Evolutionary conservation across 2,329 filamentous ascomycete genomes (phyloP).

Genomic region (Didymella arachidicola): DNA sequence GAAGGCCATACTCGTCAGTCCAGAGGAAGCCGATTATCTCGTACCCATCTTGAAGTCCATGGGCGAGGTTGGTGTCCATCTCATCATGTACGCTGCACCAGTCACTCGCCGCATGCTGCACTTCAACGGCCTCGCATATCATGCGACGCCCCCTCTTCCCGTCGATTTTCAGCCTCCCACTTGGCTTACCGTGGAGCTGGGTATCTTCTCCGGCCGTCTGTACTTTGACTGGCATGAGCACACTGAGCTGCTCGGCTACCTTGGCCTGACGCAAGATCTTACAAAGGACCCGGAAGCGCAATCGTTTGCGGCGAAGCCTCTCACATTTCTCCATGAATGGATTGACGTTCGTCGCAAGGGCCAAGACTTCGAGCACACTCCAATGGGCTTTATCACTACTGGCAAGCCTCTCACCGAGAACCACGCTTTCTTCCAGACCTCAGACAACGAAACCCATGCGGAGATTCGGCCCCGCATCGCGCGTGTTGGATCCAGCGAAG

Average conservation of each 20-base stretch:
- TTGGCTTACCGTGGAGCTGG: conserved; percentile 67
- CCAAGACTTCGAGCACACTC: conserved; percentile 66
- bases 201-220: conserved; percentile 66
- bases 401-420: conserved; percentile 58
- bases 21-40: conserved; percentile 68
- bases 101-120: conserved; percentile 66
- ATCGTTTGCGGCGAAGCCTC: conserved; percentile 37
- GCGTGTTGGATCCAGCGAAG: conserved; percentile 16
- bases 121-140: conserved; percentile 65
- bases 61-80: conserved; percentile 43
- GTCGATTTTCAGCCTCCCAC: conserved; percentile 53
- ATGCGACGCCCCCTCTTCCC: conserved; percentile 60
- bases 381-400: conserved; percentile 65
- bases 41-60: conserved; percentile 55
- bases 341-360: conserved; percentile 62
- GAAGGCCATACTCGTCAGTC: conserved; percentile 65
- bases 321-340: conserved; percentile 62
- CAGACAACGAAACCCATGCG: conserved; percentile 8
- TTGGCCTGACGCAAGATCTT: conserved; percentile 9
- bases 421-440: conserved; percentile 61
- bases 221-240: conserved; percentile 64
- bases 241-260: conserved; percentile 33
- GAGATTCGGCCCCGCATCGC: conserved; percentile 24
- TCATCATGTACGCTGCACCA: conserved; percentile 67
- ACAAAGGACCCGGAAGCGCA: conserved; percentile 5